Conservation (phyloP, 2,329 filamentous ascomycete species). For the Phaeophleospora eucalypticola region DNA sequence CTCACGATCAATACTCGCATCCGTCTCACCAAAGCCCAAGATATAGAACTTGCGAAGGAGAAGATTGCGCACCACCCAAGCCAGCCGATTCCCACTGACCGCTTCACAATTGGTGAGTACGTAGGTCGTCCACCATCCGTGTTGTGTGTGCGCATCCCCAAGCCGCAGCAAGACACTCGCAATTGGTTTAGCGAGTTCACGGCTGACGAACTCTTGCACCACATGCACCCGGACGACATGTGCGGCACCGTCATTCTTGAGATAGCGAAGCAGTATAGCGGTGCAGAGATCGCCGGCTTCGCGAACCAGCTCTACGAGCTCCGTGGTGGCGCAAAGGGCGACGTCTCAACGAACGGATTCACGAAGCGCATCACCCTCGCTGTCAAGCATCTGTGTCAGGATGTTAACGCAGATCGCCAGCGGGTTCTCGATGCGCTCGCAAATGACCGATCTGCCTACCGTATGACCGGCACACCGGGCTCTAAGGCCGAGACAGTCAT, state of each 20-base stretch:
- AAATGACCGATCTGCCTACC: too few relatives aligned
- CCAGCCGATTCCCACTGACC: neutral
- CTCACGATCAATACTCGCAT: too few relatives aligned
- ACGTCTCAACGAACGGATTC: neutral
- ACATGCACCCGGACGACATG: conserved; percentile 2
- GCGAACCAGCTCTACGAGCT: too few relatives aligned
- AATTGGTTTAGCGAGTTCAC: neutral
- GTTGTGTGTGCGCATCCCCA: neutral
- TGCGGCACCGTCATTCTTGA: conserved; percentile 2
- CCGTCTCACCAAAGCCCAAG: too few relatives aligned
- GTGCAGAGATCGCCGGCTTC: neutral
- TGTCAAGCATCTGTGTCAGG: too few relatives aligned
- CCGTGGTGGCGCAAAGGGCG: neutral
- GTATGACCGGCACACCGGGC: too few relatives aligned
- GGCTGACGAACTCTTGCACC: neutral
- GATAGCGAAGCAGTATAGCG: neutral
- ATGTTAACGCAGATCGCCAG: too few relatives aligned
- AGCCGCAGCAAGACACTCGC: neutral
- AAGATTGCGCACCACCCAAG: neutral
- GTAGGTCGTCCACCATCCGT: neutral
- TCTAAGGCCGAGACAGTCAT: too few relatives aligned
- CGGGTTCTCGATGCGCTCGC: too few relatives aligned
- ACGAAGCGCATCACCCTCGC: neutral
- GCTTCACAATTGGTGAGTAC: neutral
- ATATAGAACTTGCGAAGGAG: neutral